Conservation (phyloP, 768 basidiomycete species). For the Tephrocybe sp. region DNA sequence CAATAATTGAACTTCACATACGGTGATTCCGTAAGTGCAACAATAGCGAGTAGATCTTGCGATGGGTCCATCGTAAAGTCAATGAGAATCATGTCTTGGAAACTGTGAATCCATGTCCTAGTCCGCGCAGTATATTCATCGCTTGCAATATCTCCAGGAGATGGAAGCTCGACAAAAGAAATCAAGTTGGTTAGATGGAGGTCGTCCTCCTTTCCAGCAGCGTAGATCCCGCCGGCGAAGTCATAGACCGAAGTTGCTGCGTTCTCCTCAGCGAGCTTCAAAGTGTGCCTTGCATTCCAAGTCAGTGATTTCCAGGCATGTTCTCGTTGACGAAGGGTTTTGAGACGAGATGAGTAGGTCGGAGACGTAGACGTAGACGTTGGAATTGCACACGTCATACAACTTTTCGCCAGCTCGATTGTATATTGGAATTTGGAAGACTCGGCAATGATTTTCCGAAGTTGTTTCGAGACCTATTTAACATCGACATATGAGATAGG, state of each 20-base stretch:
- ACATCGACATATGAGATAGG: conserved; percentile 1
- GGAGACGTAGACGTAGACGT: conserved; percentile 21
- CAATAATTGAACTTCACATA: conserved; percentile 22
- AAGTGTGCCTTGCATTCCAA: conserved; percentile 33
- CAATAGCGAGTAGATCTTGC: conserved; percentile 51
- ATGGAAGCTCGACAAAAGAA: conserved; percentile 48
- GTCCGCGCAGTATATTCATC: conserved; percentile 9
- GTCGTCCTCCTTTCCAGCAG: conserved; percentile 44
- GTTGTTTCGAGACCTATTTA: conserved; percentile 35
- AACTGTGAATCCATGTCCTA: conserved; percentile 42
- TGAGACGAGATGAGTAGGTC: conserved; percentile 38
- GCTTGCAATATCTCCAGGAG: conserved; percentile 21
- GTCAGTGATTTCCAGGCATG: conserved; percentile 44
- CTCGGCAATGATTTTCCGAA: conserved; percentile 32
- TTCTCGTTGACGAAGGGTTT: conserved; percentile 39
- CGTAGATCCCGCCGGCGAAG: conserved; percentile 49
- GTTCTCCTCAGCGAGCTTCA: conserved; percentile 28
- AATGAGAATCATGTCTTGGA: conserved; percentile 40
- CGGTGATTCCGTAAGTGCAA: conserved; percentile 39
- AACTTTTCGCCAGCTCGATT: conserved; percentile 47
- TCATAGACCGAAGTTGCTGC: conserved; percentile 49
- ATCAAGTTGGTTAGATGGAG: conserved; percentile 39
- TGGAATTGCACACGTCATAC: conserved; percentile 37
- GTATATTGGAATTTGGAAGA: conserved; percentile 47
- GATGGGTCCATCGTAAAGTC: conserved; percentile 59